These are phyloP conservation scores for Phytophthora palmivora DNA, from an alignment of 352 stramenopile genomes.

Conservation along the genomic window DNA sequence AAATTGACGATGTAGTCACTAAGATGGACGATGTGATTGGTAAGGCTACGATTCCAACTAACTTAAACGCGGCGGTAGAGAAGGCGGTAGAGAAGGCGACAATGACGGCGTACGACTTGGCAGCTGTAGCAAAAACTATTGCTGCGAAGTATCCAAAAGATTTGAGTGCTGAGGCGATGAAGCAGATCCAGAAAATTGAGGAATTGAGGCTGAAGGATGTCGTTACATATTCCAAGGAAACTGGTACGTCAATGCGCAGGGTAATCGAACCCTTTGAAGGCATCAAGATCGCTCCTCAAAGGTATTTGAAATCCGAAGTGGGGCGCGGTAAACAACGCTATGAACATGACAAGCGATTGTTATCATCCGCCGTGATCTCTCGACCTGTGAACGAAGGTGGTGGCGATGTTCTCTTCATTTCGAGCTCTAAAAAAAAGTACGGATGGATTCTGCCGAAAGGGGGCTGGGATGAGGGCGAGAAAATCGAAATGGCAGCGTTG, in stretches of 20 bases:
- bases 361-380: slow-evolving; percentile 5
- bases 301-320: neutral
- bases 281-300: neutral
- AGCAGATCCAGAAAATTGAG: slow-evolving; percentile 5
- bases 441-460: slow-evolving; percentile 28
- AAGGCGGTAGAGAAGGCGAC: no score
- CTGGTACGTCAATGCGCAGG: no score
- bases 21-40: no score
- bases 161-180: no score
- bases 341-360: neutral
- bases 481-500: no score
- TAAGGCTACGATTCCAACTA: no score
- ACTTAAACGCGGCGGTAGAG: no score
- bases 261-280: neutral
- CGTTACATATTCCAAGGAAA: neutral
- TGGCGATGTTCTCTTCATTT: no score
- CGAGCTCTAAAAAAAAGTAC: slow-evolving; percentile 18
- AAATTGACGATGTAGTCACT: no score
- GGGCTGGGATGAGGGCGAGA: slow-evolving; percentile 18
- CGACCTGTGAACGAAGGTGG: neutral
- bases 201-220: slow-evolving; percentile 1
- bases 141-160: no score
- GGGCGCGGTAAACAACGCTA: neutral
- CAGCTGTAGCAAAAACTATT: no score
- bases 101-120: no score